Evolutionary conservation across 176 grass and related monocot genomes (phyloP), one percentile per base, ranked within the genome.

Genomic region (Zizania latifolia): DNA sequence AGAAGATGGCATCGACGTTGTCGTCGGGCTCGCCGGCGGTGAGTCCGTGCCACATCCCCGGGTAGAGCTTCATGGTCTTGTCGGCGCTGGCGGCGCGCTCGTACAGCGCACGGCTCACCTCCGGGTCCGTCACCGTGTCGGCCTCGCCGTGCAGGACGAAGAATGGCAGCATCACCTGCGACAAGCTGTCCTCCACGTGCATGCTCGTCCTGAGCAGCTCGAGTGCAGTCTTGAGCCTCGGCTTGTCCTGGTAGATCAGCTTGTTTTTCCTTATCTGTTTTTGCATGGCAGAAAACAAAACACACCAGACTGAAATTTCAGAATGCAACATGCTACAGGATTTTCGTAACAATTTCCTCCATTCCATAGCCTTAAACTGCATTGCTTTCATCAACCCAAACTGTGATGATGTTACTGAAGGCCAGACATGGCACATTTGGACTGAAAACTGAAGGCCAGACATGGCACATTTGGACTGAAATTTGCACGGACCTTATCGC

Each of bases 181-280:
- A 83, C 58, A 98, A 81, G 78, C 75, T 89, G 35, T 84, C 84
- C 38, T 98, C 94, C 6, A 98, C 70, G 16, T 90, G 44, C 89
- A 94, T 94, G 76, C 94, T 98, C 30, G 91, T 92, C 56, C 91
- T 81, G 50, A 98, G 91, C 84, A 94, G 56, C 77, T 98, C 94
- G 11, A 98, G 74, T 0, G 94, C 94, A 0, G 86, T 98, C 76
- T 98, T 98, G 27, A 98, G 89, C 64, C 91, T 58, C 14, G 91
- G 95, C 50, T 94, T 98, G 58, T 94, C 95, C 65, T 98, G 84
- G 84, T 98, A 98, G 24, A 98, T 98, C 36, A 92, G 81, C 74
- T 69, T 88, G 72, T 98, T 98, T 31, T 15, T 89, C 74, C 94
- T 88, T 40, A 98, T 92, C 94, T 98, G 90, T 39, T 17, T 41